These are phyloP conservation scores for Nakaseomyces uthaithaninus DNA, from an alignment of 1,139 yeast species.

Conservation along the genomic window DNA sequence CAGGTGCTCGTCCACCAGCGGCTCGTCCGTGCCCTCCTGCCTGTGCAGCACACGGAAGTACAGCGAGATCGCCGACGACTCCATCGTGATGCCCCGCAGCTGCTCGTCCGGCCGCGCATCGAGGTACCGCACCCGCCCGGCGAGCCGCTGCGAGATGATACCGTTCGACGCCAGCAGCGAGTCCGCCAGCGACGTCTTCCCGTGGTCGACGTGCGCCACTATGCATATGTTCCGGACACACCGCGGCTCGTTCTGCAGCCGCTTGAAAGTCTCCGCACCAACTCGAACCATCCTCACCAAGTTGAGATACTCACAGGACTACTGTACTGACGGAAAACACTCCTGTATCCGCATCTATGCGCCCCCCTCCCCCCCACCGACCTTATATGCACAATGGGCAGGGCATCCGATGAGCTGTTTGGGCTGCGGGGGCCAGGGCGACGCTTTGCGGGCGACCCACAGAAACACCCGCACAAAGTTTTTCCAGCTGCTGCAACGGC, in stretches of 20 bases:
- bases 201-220: slow-evolving; percentile 97
- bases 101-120: slow-evolving; percentile 97
- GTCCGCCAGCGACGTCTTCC: slow-evolving; percentile 92
- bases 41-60: slow-evolving; percentile 62
- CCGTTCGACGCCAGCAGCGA: slow-evolving; percentile 92
- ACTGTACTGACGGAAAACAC: too few species aligned
- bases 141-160: slow-evolving; percentile 86
- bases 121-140: slow-evolving; percentile 87
- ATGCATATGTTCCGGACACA: slow-evolving; percentile 85
- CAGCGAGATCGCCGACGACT: slow-evolving; percentile 83
- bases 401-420: too few species aligned
- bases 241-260: slow-evolving; percentile 61
- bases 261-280: slow-evolving; percentile 54
- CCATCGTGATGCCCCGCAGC: slow-evolving; percentile 95
- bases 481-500: background rate
- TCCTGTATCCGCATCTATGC: too few species aligned
- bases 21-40: slow-evolving; percentile 36
- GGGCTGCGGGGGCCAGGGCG: too few species aligned
- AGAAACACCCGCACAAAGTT: background rate
- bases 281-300: slow-evolving; percentile 32
- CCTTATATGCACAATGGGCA: background rate
- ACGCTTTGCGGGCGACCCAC: background rate
- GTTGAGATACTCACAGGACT: background rate
- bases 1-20: slow-evolving; percentile 61
- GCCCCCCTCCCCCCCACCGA: too few species aligned